Percentiles rank a stretch among this genome's conserved stretches.
phyloP scores from a whole-genome alignment of 805 yeast species.

The Candida anglica region DNA sequence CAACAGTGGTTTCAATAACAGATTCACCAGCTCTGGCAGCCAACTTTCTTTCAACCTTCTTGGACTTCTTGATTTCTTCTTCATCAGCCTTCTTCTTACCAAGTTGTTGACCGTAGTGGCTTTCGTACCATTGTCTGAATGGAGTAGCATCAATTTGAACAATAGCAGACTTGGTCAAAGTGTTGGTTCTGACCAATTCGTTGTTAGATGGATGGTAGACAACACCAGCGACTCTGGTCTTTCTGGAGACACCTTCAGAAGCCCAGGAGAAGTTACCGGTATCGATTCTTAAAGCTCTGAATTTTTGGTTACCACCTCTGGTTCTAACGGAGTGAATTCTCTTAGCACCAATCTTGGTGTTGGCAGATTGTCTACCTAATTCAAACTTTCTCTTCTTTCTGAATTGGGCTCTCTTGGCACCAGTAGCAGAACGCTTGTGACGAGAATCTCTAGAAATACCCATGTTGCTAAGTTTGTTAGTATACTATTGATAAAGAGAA shows the following conservation, averaged over 20 bases:
- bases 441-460: slow-evolving; percentile 99
- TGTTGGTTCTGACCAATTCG: slow-evolving; percentile 99
- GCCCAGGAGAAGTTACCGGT: slow-evolving; percentile 99
- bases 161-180: slow-evolving; percentile 97
- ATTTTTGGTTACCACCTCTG: slow-evolving; percentile 99
- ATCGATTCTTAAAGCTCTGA: slow-evolving; percentile 99
- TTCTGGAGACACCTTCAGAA: slow-evolving; percentile 96
- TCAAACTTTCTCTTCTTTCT: slow-evolving; percentile 99
- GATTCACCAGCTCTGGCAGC: slow-evolving; percentile 87
- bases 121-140: slow-evolving; percentile 98
- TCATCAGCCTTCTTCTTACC: slow-evolving; percentile 80
- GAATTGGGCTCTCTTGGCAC: slow-evolving; percentile 99
- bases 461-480: slow-evolving; percentile 54
- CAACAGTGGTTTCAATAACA: slow-evolving; percentile 85
- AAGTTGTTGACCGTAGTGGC: slow-evolving; percentile 91
- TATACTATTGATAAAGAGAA: slow-evolving; percentile 8
- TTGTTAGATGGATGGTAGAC: slow-evolving; percentile 99
- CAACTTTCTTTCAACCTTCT: slow-evolving; percentile 84
- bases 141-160: slow-evolving; percentile 99
- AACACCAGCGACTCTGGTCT: slow-evolving; percentile 98
- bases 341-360: slow-evolving; percentile 98
- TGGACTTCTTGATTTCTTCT: slow-evolving; percentile 64
- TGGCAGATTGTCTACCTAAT: slow-evolving; percentile 99
- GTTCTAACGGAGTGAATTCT: slow-evolving; percentile 99
- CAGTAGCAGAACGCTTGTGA: slow-evolving; percentile 99